Evolutionary conservation across 2,329 filamentous ascomycete genomes (phyloP), one percentile per base, ranked within the genome.

Genomic region (Calonectria henricotiae): DNA sequence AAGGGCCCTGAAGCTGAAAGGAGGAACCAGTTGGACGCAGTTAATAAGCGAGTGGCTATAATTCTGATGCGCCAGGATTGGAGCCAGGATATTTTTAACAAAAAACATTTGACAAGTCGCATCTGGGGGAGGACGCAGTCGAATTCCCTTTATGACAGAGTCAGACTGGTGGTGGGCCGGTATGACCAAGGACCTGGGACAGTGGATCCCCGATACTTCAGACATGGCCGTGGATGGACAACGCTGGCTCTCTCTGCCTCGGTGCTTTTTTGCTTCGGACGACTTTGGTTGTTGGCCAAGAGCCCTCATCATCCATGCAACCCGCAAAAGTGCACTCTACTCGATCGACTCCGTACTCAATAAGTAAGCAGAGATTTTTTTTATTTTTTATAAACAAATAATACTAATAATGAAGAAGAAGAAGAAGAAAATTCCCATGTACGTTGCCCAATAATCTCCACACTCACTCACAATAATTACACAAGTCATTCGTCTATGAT

Each of bases 71-170:
- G 55, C 25, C 37, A 23, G 47, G 62, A 44, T 65, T 54, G 17
- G 46, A 15, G 46, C 62, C 41, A 46, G 63, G 51, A 65, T 54
- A 60, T 46, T 65, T 43, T 43, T 51, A 61, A 47, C 58, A 20
- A 51, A 64, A 47, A 64, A 47, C 41, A 51, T 69, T 68, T 60
- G 67, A 69, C 67, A 54, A 54, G 62, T 62, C 46, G 65, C 61
- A 62, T 68, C 47, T 47, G 60, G 55, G 55, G 43, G 60, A 35
- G 23, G 41, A 65, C 30, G 39, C 25, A 65, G 32, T 32, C n/a
- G 25, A 30, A 11, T 9, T 30, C 15, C 27, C 35, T 37, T 43
- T 55, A 55, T 58, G 30, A 35, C 32, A 60, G 63, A 32, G 51
- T 39, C 62, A 41, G 47, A 64, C 41, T 20, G 23, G 43, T 61